Conservation (phyloP, 331 rosid genomes). For the Quercus lobata region DNA sequence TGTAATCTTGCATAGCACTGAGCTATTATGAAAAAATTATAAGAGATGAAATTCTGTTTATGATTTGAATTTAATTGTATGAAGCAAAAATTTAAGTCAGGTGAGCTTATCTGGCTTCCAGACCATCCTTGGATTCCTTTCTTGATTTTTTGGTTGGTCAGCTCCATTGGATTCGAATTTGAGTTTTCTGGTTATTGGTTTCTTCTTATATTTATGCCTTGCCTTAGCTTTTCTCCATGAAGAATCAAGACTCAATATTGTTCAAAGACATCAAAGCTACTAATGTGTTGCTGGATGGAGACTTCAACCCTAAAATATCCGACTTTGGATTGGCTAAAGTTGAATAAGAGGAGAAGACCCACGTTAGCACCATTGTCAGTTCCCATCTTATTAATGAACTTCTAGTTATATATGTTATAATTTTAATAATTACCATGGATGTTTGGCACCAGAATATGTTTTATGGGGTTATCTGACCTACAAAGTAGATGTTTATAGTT, state of each 20-base stretch:
- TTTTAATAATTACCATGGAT: constrained; percentile 24
- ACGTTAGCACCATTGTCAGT: constrained; percentile 65
- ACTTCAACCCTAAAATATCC: constrained; percentile 68
- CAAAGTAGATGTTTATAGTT: constrained; percentile 56
- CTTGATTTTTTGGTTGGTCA: not conserved
- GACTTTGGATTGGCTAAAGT: constrained; percentile 81
- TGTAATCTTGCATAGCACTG: not conserved
- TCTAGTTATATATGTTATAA: not conserved
- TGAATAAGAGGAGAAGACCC: constrained; percentile 56
- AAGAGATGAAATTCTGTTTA: too few species aligned
- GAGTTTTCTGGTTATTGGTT: not conserved
- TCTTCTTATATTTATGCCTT: constrained; percentile 22
- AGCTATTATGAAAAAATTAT: not conserved
- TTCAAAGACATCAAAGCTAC: constrained; percentile 73
- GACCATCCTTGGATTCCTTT: not conserved
- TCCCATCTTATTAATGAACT: not conserved
- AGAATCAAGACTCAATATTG: constrained; percentile 63
- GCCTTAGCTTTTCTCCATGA: constrained; percentile 77
- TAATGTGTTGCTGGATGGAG: constrained; percentile 61
- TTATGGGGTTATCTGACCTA: constrained; percentile 43
- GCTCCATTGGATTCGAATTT: not conserved
- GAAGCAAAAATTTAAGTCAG: not conserved
- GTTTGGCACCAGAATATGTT: constrained; percentile 66
- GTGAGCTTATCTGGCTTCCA: not conserved
- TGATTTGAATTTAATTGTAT: not conserved